phyloP scores from a whole-genome alignment of 2,329 filamentous ascomycete species.

The Beauveria sp. region DNA sequence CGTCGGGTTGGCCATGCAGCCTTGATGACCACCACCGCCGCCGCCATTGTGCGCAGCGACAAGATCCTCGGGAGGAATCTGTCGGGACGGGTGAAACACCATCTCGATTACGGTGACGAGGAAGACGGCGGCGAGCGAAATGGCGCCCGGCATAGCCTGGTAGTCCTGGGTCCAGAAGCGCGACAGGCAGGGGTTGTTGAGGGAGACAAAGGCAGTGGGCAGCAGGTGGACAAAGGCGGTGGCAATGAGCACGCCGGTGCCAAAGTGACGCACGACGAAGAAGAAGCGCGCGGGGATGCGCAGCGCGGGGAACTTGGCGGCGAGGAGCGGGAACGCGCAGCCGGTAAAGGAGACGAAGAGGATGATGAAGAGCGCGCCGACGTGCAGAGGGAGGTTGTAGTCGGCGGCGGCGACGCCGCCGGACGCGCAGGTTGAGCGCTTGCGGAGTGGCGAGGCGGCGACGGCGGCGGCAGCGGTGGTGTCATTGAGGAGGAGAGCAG shows the following conservation, averaged over 20 bases:
- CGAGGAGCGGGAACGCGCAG: constrained; percentile 47
- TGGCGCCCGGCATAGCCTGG: constrained; percentile 68
- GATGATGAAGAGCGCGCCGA: constrained; percentile 47
- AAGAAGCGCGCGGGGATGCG: constrained; percentile 49
- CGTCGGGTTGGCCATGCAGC: constrained; percentile 16
- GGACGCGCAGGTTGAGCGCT: constrained; percentile 22
- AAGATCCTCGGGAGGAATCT: constrained; percentile 17
- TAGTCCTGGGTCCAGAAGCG: constrained; percentile 70
- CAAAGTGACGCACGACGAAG: constrained; percentile 59
- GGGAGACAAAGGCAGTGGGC: constrained; percentile 56
- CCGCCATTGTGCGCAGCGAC: background rate
- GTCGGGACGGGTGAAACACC: constrained; percentile 42
- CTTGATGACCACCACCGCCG: constrained; percentile 11
- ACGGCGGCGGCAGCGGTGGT: constrained; percentile 12
- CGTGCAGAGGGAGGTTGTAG: constrained; percentile 52
- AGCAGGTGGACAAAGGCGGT: constrained; percentile 75
- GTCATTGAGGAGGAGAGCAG: constrained; percentile 2
- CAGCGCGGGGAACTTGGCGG: constrained; percentile 41
- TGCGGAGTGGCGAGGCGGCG: constrained; percentile 16
- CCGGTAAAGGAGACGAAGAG: constrained; percentile 40
- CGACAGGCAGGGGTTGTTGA: constrained; percentile 61
- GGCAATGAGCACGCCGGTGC: constrained; percentile 66
- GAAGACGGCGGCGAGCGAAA: constrained; percentile 72
- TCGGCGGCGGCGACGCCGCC: constrained; percentile 24
- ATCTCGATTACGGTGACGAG: constrained; percentile 77